These are phyloP conservation scores for Sporobolomyces pararoseus DNA, from an alignment of 768 basidiomycete genomes.

Conservation along the genomic window DNA sequence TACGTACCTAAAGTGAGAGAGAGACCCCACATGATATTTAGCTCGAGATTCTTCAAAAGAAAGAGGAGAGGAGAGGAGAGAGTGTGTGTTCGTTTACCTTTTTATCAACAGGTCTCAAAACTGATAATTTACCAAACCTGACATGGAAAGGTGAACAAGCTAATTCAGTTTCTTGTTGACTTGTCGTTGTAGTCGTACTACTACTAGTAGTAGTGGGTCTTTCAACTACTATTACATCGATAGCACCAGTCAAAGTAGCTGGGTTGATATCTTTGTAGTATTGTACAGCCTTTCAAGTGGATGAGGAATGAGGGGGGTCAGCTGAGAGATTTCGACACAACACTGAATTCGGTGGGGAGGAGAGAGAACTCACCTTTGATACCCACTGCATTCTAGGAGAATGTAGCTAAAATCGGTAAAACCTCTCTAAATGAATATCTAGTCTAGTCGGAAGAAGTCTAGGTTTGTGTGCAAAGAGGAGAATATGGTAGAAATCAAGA, in stretches of 20 bases:
- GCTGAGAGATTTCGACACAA: neutral
- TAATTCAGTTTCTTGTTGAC: constrained; percentile 56
- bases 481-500: no score
- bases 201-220: no score
- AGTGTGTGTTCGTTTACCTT: constrained; percentile 56
- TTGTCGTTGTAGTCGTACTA: no score
- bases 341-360: no score
- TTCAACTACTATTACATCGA: constrained; percentile 95
- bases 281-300: constrained; percentile 34
- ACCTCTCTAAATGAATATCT: no score
- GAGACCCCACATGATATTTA: neutral
- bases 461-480: no score
- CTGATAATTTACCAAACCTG: constrained; percentile 94
- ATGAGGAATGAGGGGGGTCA: no score
- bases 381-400: constrained; percentile 33
- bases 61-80: neutral
- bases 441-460: no score
- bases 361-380: constrained; percentile 10
- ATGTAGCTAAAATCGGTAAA: no score
- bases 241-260: constrained; percentile 92
- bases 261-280: constrained; percentile 65
- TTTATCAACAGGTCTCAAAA: constrained; percentile 88
- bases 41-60: neutral
- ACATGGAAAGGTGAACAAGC: constrained; percentile 96
- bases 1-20: constrained; percentile 63